These are phyloP conservation scores for Chondrus crispus DNA, from an alignment of 23 red algal genomes.

Conservation along the genomic window DNA sequence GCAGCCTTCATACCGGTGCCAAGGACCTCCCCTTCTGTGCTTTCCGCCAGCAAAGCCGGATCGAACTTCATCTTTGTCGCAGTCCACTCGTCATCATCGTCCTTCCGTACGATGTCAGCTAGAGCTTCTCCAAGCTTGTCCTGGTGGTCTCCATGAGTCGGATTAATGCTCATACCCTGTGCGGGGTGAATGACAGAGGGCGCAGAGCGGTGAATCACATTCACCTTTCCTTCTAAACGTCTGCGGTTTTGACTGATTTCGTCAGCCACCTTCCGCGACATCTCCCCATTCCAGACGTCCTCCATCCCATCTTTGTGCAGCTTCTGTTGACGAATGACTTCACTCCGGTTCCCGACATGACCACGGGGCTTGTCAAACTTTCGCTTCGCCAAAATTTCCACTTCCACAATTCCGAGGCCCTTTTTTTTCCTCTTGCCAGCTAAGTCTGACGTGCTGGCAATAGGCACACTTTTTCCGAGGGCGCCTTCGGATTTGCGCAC, in stretches of 20 bases:
- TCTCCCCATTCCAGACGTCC: slow-evolving; percentile 17
- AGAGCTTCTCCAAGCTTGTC: slow-evolving; percentile 42
- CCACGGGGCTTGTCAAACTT: slow-evolving; percentile 50
- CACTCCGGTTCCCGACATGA: slow-evolving; percentile 53
- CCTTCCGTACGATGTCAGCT: slow-evolving; percentile 15
- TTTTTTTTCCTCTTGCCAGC: slow-evolving; percentile 30
- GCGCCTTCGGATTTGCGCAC: slow-evolving; percentile 33
- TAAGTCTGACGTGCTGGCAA: background rate
- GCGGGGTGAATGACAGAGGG: slow-evolving; percentile 19
- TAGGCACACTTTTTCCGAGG: background rate
- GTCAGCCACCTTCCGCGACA: background rate
- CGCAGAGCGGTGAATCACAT: background rate
- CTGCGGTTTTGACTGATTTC: background rate
- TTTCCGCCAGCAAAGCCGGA: slow-evolving; percentile 36
- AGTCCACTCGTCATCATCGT: slow-evolving; percentile 37
- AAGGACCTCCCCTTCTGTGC: slow-evolving; percentile 26
- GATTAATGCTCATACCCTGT: slow-evolving; percentile 46
- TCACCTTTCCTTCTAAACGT: slow-evolving; percentile 9
- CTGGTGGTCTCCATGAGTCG: slow-evolving; percentile 44
- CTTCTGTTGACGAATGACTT: background rate
- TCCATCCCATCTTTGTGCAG: background rate
- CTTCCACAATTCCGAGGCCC: background rate
- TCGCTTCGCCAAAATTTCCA: slow-evolving; percentile 17
- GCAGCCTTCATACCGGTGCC: slow-evolving; percentile 42
- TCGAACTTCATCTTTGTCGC: slow-evolving; percentile 55